Percentiles rank a stretch among this genome's conserved stretches.
Conservation (phyloP, 1,284 basidiomycete genomes). For the Leccinum fuscescens region DNA sequence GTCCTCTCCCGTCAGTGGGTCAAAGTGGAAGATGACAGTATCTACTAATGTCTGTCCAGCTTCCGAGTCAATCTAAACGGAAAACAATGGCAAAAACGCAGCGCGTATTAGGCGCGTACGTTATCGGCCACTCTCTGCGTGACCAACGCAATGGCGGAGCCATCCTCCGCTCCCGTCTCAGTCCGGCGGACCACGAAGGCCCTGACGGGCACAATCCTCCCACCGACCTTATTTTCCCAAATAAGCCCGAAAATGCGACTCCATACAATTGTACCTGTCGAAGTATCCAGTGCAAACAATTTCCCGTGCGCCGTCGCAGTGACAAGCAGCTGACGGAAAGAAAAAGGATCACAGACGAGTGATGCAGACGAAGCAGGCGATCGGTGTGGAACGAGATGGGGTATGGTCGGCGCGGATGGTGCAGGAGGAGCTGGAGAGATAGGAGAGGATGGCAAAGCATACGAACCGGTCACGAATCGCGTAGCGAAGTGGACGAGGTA, state of each 20-base stretch:
- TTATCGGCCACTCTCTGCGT: too few species aligned
- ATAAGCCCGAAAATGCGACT: slow-evolving; percentile 66
- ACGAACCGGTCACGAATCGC: slow-evolving; percentile 75
- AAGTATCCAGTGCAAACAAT: slow-evolving; percentile 80
- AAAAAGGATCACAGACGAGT: slow-evolving; percentile 76
- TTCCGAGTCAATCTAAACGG: too few species aligned
- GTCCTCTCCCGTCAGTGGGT: too few species aligned
- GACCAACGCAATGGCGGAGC: slow-evolving; percentile 49
- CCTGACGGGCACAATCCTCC: slow-evolving; percentile 53
- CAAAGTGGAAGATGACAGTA: too few species aligned
- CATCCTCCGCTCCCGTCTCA: background rate
- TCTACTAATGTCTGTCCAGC: slow-evolving; percentile 21
- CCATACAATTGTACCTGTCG: slow-evolving; percentile 77
- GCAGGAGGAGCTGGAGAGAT: slow-evolving; percentile 32
- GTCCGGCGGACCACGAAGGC: slow-evolving; percentile 33
- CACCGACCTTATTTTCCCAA: slow-evolving; percentile 57
- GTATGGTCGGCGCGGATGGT: slow-evolving; percentile 33
- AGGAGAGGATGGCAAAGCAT: slow-evolving; percentile 38
- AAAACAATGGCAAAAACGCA: too few species aligned
- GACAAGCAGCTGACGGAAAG: slow-evolving; percentile 84
- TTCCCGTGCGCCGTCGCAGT: slow-evolving; percentile 73
- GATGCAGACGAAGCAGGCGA: slow-evolving; percentile 34
- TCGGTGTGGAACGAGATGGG: slow-evolving; percentile 20
- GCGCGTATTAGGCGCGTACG: too few species aligned
- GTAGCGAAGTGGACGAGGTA: slow-evolving; percentile 67